Evolutionary conservation across 1,139 yeast species (phyloP), one percentile per base, ranked within the genome.

Genomic region (Lodderomyces margitis): DNA sequence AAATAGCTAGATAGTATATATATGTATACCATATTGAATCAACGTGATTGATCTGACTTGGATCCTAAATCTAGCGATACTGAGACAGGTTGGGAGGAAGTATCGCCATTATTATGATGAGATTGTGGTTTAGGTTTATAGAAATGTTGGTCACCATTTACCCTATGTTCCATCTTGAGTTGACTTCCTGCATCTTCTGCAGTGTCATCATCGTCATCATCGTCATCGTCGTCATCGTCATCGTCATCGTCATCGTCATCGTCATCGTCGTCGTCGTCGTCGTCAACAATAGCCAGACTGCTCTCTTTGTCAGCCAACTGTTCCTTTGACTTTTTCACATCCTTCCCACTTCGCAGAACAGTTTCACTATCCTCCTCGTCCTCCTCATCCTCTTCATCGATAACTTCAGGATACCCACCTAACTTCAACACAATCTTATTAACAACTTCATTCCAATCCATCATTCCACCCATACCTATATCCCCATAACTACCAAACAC

Each of bases 381-480:
- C 3, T 78, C 81, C 1, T 82, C 87, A 4, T 81, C 88, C 1
- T 81, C 88, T 1, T 83, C 89, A 24, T 84, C 89, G 1, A 82
- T 91, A 9, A 80, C 89, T n/a, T 87, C 87, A 1, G 95, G 96
- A 61, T 87, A 87, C 0, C 96, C 95, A 34, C 96, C 96, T 41
- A 88, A 64, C 56, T 87, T 86, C 60, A 83, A 70, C 2, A 87
- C 95, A 46, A 87, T 79, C 56, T 79, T 81, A 56, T 88, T 92
- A 21, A 88, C 96, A 52, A 91, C 84, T 62, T 89, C 96, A 62
- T 87, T 87, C 78, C 85, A 83, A 56, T 85, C 92, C 83, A 84
- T 81, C 94, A 85, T 85, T 43, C 94, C 94, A 32, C 94, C 92
- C 91, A 85, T 87, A 25, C 96, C 97, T 47, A 91, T 89, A 56